A percentile compares a stretch with the other conserved stretches of the same genome.
These are phyloP conservation scores for Panellus pusillus DNA, from an alignment of 768 basidiomycete genomes.

Conservation along the genomic window DNA sequence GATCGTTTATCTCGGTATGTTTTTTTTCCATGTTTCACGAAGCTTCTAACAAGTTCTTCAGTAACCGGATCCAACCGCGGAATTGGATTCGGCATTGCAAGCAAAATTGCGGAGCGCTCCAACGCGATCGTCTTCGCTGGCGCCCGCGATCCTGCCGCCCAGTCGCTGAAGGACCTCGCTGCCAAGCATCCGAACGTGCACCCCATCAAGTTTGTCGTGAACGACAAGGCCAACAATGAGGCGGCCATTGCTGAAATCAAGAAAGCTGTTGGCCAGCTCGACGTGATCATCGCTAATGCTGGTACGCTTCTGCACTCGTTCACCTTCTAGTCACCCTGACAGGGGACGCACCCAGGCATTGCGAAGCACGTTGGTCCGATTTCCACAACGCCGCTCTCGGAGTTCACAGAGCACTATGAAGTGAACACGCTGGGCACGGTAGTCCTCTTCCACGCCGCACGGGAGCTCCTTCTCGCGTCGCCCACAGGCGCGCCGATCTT, in stretches of 20 bases:
- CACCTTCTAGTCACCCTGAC: neutral
- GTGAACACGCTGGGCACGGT: conserved; percentile 5
- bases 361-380: neutral
- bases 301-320: neutral
- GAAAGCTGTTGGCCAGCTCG: too few relatives aligned
- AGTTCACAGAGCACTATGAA: neutral
- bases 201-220: too few relatives aligned
- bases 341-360: neutral
- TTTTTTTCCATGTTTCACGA: neutral
- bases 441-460: conserved; percentile 6
- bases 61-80: conserved; percentile 7
- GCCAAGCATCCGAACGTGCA: too few relatives aligned
- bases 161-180: too few relatives aligned
- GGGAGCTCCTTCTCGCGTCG: conserved; percentile 1
- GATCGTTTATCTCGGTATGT: too few relatives aligned
- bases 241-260: too few relatives aligned
- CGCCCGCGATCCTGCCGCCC: too few relatives aligned
- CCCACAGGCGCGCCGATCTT: neutral
- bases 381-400: neutral
- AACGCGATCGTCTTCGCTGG: too few relatives aligned
- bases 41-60: neutral
- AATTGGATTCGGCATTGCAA: neutral
- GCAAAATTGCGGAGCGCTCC: neutral
- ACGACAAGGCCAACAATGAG: too few relatives aligned
- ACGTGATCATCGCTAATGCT: conserved; percentile 1